These are phyloP conservation scores for Aschersonia sp. DNA, from an alignment of 2,329 filamentous ascomycete genomes.

Conservation along the genomic window DNA sequence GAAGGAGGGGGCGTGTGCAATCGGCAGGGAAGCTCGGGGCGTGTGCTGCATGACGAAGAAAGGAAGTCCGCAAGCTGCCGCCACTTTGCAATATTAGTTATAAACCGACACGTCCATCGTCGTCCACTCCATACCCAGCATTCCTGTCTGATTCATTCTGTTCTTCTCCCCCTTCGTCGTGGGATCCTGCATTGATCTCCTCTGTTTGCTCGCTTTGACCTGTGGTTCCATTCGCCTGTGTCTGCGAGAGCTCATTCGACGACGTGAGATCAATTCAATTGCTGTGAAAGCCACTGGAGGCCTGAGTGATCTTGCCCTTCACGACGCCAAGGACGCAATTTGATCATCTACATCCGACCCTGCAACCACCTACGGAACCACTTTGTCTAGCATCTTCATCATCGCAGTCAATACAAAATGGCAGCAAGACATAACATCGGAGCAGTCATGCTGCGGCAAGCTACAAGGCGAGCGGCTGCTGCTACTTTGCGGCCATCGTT, in stretches of 20 bases:
- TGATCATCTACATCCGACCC: too few species aligned
- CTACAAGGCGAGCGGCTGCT: slow-evolving; percentile 11
- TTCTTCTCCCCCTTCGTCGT: neutral
- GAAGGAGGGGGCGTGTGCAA: neutral
- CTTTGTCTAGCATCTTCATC: too few species aligned
- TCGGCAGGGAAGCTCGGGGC: neutral
- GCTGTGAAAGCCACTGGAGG: too few species aligned
- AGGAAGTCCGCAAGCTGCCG: neutral
- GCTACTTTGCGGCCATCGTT: slow-evolving; percentile 10
- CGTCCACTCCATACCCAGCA: neutral
- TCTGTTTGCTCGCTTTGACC: too few species aligned
- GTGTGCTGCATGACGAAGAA: neutral
- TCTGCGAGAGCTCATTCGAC: too few species aligned
- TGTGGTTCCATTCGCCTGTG: too few species aligned
- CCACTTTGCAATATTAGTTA: neutral
- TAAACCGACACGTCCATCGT: neutral
- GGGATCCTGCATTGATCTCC: too few species aligned
- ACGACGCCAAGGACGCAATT: too few species aligned
- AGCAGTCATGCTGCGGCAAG: slow-evolving; percentile 14
- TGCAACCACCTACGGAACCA: too few species aligned
- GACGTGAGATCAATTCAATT: too few species aligned
- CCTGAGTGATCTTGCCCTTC: too few species aligned
- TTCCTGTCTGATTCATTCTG: neutral
- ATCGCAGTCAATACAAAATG: too few species aligned
- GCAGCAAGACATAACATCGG: slow-evolving; percentile 6